Percentiles rank a stretch among this genome's conserved stretches.
Evolutionary conservation across 306 rosid genomes (phyloP).

Genomic region (Spatholobus suberectus): DNA sequence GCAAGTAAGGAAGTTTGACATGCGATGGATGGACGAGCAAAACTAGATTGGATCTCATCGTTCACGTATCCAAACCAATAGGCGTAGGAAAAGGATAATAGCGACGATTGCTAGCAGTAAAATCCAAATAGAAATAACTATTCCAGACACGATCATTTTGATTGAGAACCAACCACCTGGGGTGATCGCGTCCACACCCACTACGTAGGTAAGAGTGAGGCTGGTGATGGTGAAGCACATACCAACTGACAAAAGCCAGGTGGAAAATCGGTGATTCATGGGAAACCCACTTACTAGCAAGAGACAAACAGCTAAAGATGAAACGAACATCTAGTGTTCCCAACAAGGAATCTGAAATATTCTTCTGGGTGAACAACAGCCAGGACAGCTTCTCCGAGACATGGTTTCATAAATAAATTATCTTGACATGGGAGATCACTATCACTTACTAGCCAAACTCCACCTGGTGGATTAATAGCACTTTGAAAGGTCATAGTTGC

Average conservation of each 20-base stretch:
- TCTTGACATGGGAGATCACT: too few species aligned
- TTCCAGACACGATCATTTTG: neutral
- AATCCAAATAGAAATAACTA: neutral
- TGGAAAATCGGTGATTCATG: neutral
- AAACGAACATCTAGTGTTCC: conserved; percentile 4
- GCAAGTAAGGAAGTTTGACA: too few species aligned
- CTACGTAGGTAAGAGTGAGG: neutral
- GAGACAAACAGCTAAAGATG: neutral
- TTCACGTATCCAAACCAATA: neutral
- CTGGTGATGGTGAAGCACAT: neutral
- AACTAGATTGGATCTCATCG: neutral
- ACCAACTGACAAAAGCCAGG: neutral
- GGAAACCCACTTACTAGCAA: conserved; percentile 30
- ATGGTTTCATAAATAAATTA: too few species aligned
- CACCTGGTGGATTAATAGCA: too few species aligned
- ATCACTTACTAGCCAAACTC: too few species aligned
- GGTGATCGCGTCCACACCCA: neutral
- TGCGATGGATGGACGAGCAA: too few species aligned
- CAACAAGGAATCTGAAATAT: neutral
- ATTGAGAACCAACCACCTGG: neutral
- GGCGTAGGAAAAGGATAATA: neutral
- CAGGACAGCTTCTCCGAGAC: conserved; percentile 1
- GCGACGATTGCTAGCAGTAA: neutral
- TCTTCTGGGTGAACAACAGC: fast-evolving
- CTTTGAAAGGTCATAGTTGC: conserved; percentile 29